Evolutionary conservation across 2,329 filamentous ascomycete species (phyloP).

Genomic region (Pseudonectria buxi): DNA sequence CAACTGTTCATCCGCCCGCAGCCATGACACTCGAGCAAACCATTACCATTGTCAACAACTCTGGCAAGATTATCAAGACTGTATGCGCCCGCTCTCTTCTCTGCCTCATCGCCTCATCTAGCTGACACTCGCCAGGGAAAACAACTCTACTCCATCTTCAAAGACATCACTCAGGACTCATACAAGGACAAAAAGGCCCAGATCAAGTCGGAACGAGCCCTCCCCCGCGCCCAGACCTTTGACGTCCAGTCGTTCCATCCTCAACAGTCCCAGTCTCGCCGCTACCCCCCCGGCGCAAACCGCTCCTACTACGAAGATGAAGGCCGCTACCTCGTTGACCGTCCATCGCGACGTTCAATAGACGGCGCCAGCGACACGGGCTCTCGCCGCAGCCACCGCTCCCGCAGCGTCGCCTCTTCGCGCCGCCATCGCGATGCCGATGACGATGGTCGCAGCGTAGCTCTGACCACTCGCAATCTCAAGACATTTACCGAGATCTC

Average conservation of each 20-base stretch:
- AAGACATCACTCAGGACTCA: conserved; percentile 71
- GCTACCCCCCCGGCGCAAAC: no score
- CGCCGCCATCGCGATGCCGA: conserved; percentile 25
- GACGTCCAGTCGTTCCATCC: conserved; percentile 23
- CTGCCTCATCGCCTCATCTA: not conserved
- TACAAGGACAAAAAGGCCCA: conserved; percentile 85
- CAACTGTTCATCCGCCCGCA: conserved; percentile 16
- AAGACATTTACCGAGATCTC: conserved; percentile 48
- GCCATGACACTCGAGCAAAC: conserved; percentile 56
- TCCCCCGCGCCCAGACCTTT: conserved; percentile 56
- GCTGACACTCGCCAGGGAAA: conserved; percentile 59
- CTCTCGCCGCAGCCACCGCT: conserved; percentile 36
- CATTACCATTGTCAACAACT: conserved; percentile 83
- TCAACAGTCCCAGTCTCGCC: not conserved
- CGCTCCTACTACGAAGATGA: conserved; percentile 24
- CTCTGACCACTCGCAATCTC: conserved; percentile 48
- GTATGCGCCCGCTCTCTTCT: conserved; percentile 43
- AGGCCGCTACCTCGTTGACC: conserved; percentile 27
- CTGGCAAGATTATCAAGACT: conserved; percentile 83
- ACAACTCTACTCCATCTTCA: conserved; percentile 83
- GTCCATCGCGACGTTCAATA: conserved; percentile 27
- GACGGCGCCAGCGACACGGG: conserved; percentile 32
- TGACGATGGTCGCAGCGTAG: conserved; percentile 27
- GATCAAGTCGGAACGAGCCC: conserved; percentile 57
- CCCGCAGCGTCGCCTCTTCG: conserved; percentile 28